phyloP scores from a whole-genome alignment of 441 rosid species.

The Iberis amara region DNA sequence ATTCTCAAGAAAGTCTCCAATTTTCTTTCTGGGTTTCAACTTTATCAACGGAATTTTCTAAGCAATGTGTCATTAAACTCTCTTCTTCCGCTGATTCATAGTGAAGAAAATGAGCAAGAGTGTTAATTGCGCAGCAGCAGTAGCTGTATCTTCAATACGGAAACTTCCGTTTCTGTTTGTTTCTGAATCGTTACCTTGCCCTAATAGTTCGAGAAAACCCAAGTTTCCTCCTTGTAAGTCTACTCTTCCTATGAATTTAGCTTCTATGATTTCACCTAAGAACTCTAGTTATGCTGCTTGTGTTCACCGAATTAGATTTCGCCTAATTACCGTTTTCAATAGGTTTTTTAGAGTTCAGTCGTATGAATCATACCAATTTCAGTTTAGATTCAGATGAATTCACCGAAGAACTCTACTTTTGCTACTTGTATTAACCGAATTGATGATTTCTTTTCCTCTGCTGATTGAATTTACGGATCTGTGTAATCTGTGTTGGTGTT shows the following conservation, averaged over 20 bases:
- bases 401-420: neutral
- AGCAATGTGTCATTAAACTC: conserved; percentile 23
- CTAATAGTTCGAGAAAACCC: conserved; percentile 31
- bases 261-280: neutral
- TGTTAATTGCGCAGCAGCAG: conserved; percentile 5
- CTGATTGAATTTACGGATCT: conserved; percentile 4
- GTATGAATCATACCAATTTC: too few relatives aligned
- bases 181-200: conserved; percentile 50
- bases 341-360: too few relatives aligned
- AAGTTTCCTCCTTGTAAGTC: conserved; percentile 46
- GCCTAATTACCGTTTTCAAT: too few relatives aligned
- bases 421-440: neutral
- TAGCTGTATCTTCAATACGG: conserved; percentile 32
- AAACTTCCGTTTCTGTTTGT: conserved; percentile 45
- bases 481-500: neutral
- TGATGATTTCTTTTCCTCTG: conserved; percentile 2
- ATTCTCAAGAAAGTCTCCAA: conserved; percentile 19
- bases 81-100: conserved; percentile 12
- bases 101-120: conserved; percentile 23
- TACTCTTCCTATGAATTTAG: neutral
- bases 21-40: conserved; percentile 13
- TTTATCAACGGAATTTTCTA: neutral
- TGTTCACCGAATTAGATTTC: too few relatives aligned
- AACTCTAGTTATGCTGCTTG: too few relatives aligned
- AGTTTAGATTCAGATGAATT: too few relatives aligned